A percentile compares a stretch with the other conserved stretches of the same genome.
Conservation (phyloP, 192 early-diverging fungal genomes). For the Coemansia interrupta region DNA sequence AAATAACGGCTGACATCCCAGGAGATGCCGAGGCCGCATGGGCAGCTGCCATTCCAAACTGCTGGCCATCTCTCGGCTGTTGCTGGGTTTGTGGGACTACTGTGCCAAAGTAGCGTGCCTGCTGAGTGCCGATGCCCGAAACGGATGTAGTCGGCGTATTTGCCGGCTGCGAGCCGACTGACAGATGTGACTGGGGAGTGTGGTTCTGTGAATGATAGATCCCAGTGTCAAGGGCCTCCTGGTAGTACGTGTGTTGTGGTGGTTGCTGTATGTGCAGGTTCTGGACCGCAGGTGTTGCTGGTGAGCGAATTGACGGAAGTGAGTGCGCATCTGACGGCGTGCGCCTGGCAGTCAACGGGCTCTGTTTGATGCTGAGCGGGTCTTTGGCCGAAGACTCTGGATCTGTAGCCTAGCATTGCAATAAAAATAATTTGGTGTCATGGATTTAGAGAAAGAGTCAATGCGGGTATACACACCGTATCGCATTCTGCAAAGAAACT, state of each 20-base stretch:
- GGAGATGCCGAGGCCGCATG: slow-evolving; percentile 20
- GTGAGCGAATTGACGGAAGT: slow-evolving; percentile 40
- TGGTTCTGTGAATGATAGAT: slow-evolving; percentile 13
- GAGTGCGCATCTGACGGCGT: slow-evolving; percentile 31
- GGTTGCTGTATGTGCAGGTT: slow-evolving; percentile 19
- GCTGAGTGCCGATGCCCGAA: slow-evolving; percentile 10
- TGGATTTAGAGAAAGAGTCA: background rate
- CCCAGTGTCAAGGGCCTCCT: slow-evolving; percentile 3
- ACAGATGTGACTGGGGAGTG: slow-evolving; percentile 16
- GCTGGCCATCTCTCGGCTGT: slow-evolving; percentile 15
- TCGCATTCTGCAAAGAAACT: slow-evolving; percentile 4
- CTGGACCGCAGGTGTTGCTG: slow-evolving; percentile 10
- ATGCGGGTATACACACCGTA: background rate
- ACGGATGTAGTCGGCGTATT: slow-evolving; percentile 13
- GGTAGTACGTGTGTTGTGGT: slow-evolving; percentile 12
- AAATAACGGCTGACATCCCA: slow-evolving; percentile 1
- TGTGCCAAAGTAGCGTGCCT: slow-evolving; percentile 12
- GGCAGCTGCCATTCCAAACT: slow-evolving; percentile 18
- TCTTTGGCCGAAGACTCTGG: slow-evolving; percentile 31
- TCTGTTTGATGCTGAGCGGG: slow-evolving; percentile 24
- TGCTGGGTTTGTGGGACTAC: background rate
- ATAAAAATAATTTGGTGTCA: background rate
- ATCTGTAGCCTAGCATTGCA: slow-evolving; percentile 30
- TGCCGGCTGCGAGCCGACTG: slow-evolving; percentile 13
- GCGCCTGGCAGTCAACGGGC: slow-evolving; percentile 19